Evolutionary conservation across 1,284 basidiomycete species (phyloP).

Genomic region (Volvariella surrecta): DNA sequence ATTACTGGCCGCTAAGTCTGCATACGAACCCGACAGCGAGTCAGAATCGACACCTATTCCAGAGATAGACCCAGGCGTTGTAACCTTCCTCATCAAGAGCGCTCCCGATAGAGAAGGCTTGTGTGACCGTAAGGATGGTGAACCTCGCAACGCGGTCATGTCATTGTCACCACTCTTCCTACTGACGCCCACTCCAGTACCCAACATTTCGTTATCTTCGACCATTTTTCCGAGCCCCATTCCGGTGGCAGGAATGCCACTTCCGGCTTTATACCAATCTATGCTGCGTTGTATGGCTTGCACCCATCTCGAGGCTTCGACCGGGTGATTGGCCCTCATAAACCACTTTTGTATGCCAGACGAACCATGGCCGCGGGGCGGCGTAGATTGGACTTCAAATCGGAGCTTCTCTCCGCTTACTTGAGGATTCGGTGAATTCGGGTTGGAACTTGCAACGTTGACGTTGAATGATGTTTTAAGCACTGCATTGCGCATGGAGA

Average conservation of each 20-base stretch:
- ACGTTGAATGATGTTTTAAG: slow-evolving; percentile 36
- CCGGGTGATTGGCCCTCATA: slow-evolving; percentile 85
- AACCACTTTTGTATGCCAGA: slow-evolving; percentile 71
- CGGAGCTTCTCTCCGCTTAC: slow-evolving; percentile 22
- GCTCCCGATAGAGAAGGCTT: slow-evolving; percentile 14
- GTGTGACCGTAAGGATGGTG: not conserved
- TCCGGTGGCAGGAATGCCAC: slow-evolving; percentile 2
- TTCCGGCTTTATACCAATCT: slow-evolving; percentile 40
- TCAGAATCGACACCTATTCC: too few relatives aligned
- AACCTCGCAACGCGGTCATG: slow-evolving; percentile 13
- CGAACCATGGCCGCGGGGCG: slow-evolving; percentile 33
- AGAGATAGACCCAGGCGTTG: too few relatives aligned
- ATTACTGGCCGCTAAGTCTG: too few relatives aligned
- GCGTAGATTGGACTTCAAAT: slow-evolving; percentile 76
- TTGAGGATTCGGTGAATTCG: too few relatives aligned
- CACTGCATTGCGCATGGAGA: slow-evolving; percentile 78
- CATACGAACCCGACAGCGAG: too few relatives aligned
- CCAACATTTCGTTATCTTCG: slow-evolving; percentile 22
- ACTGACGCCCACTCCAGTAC: slow-evolving; percentile 12
- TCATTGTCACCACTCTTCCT: slow-evolving; percentile 26
- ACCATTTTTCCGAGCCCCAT: not conserved
- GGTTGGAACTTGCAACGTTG: slow-evolving; percentile 40
- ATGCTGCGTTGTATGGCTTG: slow-evolving; percentile 70
- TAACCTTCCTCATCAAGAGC: slow-evolving; percentile 13
- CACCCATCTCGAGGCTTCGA: slow-evolving; percentile 85